These are phyloP conservation scores for Fistulifera pelliculosa DNA, from an alignment of 108 stramenopile genomes.

Conservation along the genomic window DNA sequence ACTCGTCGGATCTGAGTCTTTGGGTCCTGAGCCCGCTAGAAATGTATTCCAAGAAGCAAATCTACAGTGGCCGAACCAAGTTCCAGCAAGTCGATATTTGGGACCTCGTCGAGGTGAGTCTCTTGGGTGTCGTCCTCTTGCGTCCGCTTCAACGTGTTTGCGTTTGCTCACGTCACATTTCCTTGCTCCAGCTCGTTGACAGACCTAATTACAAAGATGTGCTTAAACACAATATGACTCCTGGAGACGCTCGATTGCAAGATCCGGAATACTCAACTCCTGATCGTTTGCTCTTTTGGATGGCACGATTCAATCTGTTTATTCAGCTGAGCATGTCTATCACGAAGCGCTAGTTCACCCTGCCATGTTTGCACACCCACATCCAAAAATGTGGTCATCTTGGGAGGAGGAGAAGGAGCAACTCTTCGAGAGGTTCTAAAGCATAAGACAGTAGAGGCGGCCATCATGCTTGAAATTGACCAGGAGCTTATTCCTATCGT, in stretches of 20 bases:
- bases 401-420: slow-evolving; percentile 91
- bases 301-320: slow-evolving; percentile 53
- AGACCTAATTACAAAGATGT: slow-evolving; percentile 61
- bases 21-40: slow-evolving; percentile 45
- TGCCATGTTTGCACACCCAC: slow-evolving; percentile 76
- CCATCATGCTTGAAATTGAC: slow-evolving; percentile 76
- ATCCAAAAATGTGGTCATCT: slow-evolving; percentile 82
- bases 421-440: slow-evolving; percentile 88
- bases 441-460: slow-evolving; percentile 64
- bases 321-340: slow-evolving; percentile 65
- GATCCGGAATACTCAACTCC: slow-evolving; percentile 51
- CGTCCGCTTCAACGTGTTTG: too few species aligned
- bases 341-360: slow-evolving; percentile 94
- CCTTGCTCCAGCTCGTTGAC: slow-evolving; percentile 28
- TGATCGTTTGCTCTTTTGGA: slow-evolving; percentile 56
- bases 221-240: slow-evolving; percentile 39
- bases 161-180: too few species aligned
- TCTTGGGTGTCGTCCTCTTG: too few species aligned
- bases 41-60: slow-evolving; percentile 37
- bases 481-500: slow-evolving; percentile 47
- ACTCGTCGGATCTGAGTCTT: slow-evolving; percentile 33
- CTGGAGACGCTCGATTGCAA: slow-evolving; percentile 68
- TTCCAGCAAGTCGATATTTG: slow-evolving; percentile 77
- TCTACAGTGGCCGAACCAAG: slow-evolving; percentile 12
- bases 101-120: slow-evolving; percentile 52